Conservation (phyloP, 306 rosid species). For the Notholithocarpus densiflorus region DNA sequence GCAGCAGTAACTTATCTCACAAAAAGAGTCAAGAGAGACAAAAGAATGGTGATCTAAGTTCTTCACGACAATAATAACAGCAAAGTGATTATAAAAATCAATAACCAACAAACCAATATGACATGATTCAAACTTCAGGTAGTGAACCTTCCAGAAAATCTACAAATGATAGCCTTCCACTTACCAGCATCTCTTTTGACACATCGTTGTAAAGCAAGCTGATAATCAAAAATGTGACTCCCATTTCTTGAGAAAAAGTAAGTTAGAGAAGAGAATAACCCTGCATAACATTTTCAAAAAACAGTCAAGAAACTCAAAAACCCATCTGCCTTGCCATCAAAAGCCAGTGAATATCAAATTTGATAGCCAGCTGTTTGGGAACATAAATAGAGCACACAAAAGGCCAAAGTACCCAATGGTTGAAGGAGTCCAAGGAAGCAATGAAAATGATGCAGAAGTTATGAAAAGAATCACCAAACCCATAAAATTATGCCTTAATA, state of each 20-base stretch:
- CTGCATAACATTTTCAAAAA: conserved; percentile 47
- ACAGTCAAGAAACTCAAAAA: conserved; percentile 1
- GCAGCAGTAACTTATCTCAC: conserved; percentile 13
- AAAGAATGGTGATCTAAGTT: neutral
- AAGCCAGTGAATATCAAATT: too few species aligned
- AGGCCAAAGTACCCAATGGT: too few species aligned
- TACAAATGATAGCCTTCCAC: conserved; percentile 2
- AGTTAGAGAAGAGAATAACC: conserved; percentile 76
- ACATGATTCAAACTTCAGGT: neutral
- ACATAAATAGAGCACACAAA: too few species aligned
- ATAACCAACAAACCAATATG: neutral
- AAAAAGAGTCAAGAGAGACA: neutral
- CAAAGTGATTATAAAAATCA: neutral
- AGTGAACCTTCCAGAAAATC: neutral
- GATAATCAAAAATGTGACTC: conserved; percentile 75
- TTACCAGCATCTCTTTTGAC: conserved; percentile 74
- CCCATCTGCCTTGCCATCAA: too few species aligned
- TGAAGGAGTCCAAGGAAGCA: too few species aligned
- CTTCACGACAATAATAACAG: neutral
- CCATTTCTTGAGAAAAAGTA: conserved; percentile 95
- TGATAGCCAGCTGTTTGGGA: too few species aligned
- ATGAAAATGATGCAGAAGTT: too few species aligned
- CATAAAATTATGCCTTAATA: too few species aligned
- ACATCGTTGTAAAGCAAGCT: conserved; percentile 77
- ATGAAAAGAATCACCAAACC: too few species aligned